Conservation (phyloP, 129 eudicot genomes). For the Flaveria ramosissima region DNA sequence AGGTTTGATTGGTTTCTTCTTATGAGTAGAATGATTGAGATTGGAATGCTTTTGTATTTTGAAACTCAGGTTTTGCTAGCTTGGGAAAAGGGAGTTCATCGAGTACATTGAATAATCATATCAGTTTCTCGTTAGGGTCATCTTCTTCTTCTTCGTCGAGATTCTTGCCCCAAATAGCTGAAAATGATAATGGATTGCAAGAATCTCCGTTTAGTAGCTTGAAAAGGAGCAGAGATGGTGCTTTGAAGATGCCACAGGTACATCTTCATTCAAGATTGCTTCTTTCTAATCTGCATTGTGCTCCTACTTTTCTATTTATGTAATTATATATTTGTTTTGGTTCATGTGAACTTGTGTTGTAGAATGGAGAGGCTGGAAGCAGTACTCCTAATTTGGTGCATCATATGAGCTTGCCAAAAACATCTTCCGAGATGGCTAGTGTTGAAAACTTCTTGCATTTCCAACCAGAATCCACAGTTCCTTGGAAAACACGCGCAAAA, state of each 20-base stretch:
- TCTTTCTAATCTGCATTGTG: background rate
- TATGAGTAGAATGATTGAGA: constrained; percentile 8
- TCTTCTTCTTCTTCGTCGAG: constrained; percentile 46
- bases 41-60: constrained; percentile 14
- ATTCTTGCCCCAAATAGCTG: constrained; percentile 67
- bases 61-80: constrained; percentile 52
- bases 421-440: constrained; percentile 57
- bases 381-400: constrained; percentile 57
- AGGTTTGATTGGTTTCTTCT: background rate
- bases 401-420: constrained; percentile 86
- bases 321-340: background rate
- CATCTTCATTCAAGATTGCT: constrained; percentile 19
- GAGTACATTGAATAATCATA: constrained; percentile 43
- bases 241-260: constrained; percentile 63
- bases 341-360: constrained; percentile 19
- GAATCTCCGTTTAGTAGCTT: constrained; percentile 49
- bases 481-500: constrained; percentile 85
- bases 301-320: background rate
- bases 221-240: constrained; percentile 64
- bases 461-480: constrained; percentile 67
- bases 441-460: constrained; percentile 67
- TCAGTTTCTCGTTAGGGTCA: constrained; percentile 59
- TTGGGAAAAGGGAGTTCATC: constrained; percentile 46
- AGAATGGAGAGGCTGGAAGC: constrained; percentile 60
- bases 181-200: constrained; percentile 46